Base-by-base conservation (phyloP, 108 stramenopile genomes). In the Craspedostauros australis region DNA sequence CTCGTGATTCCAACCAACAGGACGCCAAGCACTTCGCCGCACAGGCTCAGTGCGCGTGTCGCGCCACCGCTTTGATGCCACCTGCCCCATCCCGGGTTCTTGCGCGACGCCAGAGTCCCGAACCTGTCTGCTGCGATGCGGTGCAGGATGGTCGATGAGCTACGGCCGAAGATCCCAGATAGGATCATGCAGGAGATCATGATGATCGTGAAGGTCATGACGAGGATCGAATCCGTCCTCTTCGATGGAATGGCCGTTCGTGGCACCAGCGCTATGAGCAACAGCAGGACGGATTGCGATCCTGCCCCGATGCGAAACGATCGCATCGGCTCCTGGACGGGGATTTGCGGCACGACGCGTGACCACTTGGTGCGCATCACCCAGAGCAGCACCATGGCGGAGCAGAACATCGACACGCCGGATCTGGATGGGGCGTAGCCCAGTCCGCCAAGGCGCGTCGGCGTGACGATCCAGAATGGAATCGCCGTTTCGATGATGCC, bases 231-330 rank as follows among this genome's bases (percentile, higher is more conserved):
- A 28, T 64, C 33, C 2, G 62, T 58, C 5, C 53, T 30, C 43
- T 27, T 12, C 4, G 16, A 33, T 7, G 39, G 39, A 21, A 18
- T 19, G 2, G 21, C 26, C 11, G 23, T 40, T 42, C 25, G 46
- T 9, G 62, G 45, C 11, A 55, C 44, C 34, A 31, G 45, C 9
- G 48, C 43, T 1, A 64, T 31, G 15, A 64, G 9, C 12, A 36
- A 37, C 7, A 64, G 53, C 33, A 64, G 21, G 2, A 46, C 53
- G 15, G 54, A 50, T 24, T 43, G 33, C 28, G 59, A 31, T 19
- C 68, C 71, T 2, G 60, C 31, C 4, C 68, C 76, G 23, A 77
- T 70, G 40, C 68, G 50, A 39, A 72, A 68, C 15, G 56, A 65
- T 21, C 71, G 46, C 34, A 72, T 42, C 11, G 76, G 76, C 20